These are phyloP conservation scores for Terfezia boudieri DNA, from an alignment of 495 filamentous ascomycete species.

Conservation along the genomic window DNA sequence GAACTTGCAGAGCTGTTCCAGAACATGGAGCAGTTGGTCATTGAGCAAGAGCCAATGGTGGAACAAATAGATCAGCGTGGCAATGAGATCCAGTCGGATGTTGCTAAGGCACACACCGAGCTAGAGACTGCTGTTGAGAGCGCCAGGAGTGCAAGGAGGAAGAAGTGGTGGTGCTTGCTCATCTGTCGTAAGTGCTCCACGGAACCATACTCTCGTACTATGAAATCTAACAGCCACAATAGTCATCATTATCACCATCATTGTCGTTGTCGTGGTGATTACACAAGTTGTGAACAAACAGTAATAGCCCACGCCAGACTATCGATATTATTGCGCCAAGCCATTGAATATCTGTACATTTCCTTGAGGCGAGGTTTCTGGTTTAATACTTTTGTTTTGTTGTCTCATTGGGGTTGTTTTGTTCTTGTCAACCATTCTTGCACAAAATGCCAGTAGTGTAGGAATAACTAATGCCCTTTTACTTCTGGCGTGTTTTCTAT, in stretches of 20 bases:
- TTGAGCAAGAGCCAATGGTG: slow-evolving; percentile 61
- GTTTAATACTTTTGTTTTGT: no score
- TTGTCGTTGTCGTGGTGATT: slow-evolving; percentile 15
- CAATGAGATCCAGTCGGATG: slow-evolving; percentile 53
- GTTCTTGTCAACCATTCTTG: no score
- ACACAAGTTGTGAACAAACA: slow-evolving; percentile 1
- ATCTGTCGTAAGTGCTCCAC: slow-evolving; percentile 43
- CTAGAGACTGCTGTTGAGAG: slow-evolving; percentile 54
- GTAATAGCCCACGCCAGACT: no score
- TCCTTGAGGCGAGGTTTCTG: no score
- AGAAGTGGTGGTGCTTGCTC: slow-evolving; percentile 95
- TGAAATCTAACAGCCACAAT: neutral
- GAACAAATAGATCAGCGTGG: slow-evolving; percentile 59
- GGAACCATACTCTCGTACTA: neutral
- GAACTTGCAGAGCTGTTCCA: slow-evolving; percentile 68
- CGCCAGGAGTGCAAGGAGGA: slow-evolving; percentile 57
- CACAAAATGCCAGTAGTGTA: no score
- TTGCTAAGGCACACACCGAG: slow-evolving; percentile 60
- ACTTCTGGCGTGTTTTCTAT: no score
- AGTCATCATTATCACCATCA: slow-evolving; percentile 17
- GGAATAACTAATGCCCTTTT: no score
- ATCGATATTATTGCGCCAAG: no score
- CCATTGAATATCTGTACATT: no score
- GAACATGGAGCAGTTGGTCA: slow-evolving; percentile 59
- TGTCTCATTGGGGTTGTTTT: no score